These are phyloP conservation scores for Cryphonectria parasitica DNA, from an alignment of 2,329 filamentous ascomycete species.

Conservation along the genomic window DNA sequence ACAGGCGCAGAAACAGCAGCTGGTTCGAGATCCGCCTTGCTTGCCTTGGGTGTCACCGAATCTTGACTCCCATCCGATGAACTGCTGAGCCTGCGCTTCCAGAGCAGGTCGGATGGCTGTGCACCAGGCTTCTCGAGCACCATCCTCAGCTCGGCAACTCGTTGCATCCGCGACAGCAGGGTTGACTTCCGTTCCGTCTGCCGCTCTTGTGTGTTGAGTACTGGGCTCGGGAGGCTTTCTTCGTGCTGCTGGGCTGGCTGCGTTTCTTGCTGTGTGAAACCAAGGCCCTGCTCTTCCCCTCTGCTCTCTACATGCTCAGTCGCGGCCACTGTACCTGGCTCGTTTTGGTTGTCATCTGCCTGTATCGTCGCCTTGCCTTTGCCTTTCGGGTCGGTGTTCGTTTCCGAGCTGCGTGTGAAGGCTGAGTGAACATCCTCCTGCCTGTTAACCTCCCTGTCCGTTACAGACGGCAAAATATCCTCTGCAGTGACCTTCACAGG, in stretches of 20 bases:
- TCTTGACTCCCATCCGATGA: conserved; percentile 19
- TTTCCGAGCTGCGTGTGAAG: background rate
- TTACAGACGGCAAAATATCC: background rate
- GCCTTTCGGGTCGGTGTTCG: background rate
- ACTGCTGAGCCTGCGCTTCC: conserved; percentile 22
- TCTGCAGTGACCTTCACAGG: background rate
- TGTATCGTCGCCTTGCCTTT: conserved; percentile 8
- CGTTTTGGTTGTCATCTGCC: background rate
- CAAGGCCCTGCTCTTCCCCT: background rate
- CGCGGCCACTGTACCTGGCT: background rate
- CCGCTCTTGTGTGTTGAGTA: conserved; percentile 30
- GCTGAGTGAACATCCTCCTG: background rate
- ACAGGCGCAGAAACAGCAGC: background rate
- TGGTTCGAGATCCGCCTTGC: conserved; percentile 33
- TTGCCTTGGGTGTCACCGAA: conserved; percentile 4
- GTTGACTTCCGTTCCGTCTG: conserved; percentile 26
- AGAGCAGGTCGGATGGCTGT: conserved; percentile 26
- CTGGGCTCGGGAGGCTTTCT: conserved; percentile 1
- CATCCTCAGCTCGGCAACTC: conserved; percentile 20
- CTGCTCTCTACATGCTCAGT: conserved; percentile 3
- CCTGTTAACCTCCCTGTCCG: background rate
- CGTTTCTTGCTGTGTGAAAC: background rate
- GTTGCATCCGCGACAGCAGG: conserved; percentile 18
- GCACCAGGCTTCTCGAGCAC: conserved; percentile 23
- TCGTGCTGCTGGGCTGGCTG: background rate